Conservation (phyloP, 1,284 basidiomycete genomes). For the Leccinum angustisporum region DNA sequence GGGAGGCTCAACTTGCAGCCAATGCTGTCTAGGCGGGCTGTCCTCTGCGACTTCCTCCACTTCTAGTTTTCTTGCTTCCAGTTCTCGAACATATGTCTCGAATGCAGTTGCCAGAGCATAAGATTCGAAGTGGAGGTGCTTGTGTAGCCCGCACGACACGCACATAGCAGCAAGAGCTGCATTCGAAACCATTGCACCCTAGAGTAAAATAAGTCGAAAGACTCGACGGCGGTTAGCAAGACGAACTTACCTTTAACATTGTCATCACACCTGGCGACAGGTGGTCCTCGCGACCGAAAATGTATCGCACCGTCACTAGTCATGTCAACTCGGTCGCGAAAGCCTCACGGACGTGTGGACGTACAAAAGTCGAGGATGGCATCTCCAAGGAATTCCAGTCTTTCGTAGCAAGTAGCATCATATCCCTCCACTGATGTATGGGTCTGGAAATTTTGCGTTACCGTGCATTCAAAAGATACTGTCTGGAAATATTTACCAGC, state of each 20-base stretch:
- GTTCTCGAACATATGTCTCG: constrained; percentile 49
- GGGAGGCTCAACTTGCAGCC: constrained; percentile 71
- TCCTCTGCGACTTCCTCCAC: constrained; percentile 48
- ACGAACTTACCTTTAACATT: constrained; percentile 60
- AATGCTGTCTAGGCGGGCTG: constrained; percentile 64
- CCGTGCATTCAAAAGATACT: constrained; percentile 1
- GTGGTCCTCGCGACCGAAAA: constrained; percentile 60
- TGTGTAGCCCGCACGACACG: constrained; percentile 62
- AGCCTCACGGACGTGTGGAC: constrained; percentile 27
- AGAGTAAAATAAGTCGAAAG: constrained; percentile 8
- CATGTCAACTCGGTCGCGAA: constrained; percentile 9
- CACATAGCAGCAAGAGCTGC: constrained; percentile 70
- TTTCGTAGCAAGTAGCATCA: constrained; percentile 61
- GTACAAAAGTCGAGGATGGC: constrained; percentile 77
- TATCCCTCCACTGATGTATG: constrained; percentile 59
- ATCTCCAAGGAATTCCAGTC: constrained; percentile 81
- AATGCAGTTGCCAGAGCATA: constrained; percentile 50
- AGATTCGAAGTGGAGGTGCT: constrained; percentile 60
- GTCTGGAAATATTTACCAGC: constrained; percentile 47
- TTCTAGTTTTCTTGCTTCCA: constrained; percentile 52
- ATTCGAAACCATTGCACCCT: constrained; percentile 84
- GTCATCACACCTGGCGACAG: constrained; percentile 72
- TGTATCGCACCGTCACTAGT: constrained; percentile 70
- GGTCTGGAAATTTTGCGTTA: constrained; percentile 43
- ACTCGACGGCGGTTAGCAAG: constrained; percentile 4